Evolutionary conservation across 139 green algal species (phyloP).

Genomic region (Micractinium conductrix): DNA sequence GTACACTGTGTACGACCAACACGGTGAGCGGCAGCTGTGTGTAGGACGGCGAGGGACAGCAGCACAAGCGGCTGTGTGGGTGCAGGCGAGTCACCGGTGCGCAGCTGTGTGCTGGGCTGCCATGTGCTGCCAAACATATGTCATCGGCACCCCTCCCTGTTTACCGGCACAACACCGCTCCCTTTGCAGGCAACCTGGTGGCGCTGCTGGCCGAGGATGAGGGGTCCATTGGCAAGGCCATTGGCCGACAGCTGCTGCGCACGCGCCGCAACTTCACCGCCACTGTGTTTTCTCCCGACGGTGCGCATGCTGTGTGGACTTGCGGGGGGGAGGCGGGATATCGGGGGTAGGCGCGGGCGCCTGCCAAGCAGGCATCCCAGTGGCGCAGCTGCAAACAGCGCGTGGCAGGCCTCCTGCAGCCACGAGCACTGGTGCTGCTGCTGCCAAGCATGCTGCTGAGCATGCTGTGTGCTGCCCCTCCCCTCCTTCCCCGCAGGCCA

Average conservation of each 20-base stretch:
- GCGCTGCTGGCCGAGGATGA: conserved; percentile 79
- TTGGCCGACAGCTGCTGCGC: conserved; percentile 82
- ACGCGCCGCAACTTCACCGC: conserved; percentile 78
- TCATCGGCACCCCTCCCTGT: not conserved
- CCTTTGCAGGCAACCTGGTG: conserved; percentile 48
- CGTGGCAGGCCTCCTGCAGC: too few relatives aligned
- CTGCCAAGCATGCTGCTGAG: not conserved
- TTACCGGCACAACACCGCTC: not conserved
- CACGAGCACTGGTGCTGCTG: not conserved
- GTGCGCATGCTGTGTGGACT: conserved; percentile 1
- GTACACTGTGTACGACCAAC: conserved; percentile 80
- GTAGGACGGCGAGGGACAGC: not conserved
- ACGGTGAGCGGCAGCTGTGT: conserved; percentile 14
- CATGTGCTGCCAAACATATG: not conserved
- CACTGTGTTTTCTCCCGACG: conserved; percentile 78
- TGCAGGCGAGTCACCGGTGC: too few relatives aligned
- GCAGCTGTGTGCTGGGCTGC: not conserved
- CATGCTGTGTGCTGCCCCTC: not conserved
- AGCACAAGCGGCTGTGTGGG: not conserved
- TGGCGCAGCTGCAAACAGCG: too few relatives aligned
- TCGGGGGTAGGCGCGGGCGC: too few relatives aligned
- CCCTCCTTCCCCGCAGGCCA: conserved; percentile 29
- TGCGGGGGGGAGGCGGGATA: too few relatives aligned
- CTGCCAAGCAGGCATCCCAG: too few relatives aligned
- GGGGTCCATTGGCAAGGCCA: conserved; percentile 68